Conservation (phyloP, 208 protist genomes). For the Leishmania tarentolae region DNA sequence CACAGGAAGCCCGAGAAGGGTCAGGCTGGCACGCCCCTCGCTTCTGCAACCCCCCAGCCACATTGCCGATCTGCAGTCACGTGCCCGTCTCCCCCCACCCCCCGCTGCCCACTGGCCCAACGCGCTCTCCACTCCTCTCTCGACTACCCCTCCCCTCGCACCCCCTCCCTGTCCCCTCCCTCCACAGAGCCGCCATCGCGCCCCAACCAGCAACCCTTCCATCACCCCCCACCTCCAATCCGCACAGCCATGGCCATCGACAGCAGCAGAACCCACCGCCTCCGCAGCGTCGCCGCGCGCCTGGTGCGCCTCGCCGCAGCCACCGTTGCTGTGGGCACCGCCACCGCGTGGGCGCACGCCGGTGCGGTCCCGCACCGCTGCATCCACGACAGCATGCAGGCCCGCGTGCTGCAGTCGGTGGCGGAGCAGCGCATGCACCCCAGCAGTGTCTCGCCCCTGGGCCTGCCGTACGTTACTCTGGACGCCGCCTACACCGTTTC, state of each 20-base stretch:
- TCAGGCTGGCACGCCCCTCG: too few species aligned
- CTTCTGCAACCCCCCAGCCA: too few species aligned
- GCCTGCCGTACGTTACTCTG: constrained; percentile 10
- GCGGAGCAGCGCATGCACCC: background rate
- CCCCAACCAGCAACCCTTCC: too few species aligned
- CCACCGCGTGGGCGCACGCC: background rate
- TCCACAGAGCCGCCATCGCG: too few species aligned
- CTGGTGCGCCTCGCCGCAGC: constrained; percentile 11
- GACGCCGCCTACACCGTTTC: background rate
- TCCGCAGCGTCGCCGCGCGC: constrained; percentile 5
- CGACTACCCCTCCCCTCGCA: too few species aligned
- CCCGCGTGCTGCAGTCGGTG: constrained; percentile 10
- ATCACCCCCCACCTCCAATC: too few species aligned
- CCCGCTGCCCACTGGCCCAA: too few species aligned
- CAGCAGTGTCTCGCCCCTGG: background rate
- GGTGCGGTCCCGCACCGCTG: constrained; percentile 21
- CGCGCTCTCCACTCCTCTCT: too few species aligned
- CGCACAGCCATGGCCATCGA: background rate
- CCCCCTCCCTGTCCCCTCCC: too few species aligned
- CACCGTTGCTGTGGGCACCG: background rate
- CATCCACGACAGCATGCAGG: constrained; percentile 27
- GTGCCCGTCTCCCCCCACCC: too few species aligned
- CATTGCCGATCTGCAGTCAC: too few species aligned
- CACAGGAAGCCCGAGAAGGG: too few species aligned
- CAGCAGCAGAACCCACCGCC: constrained; percentile 12